Evolutionary conservation across 192 early-diverging fungal genomes (phyloP), one percentile per base, ranked within the genome.

Genomic region (Coemansia sp.): DNA sequence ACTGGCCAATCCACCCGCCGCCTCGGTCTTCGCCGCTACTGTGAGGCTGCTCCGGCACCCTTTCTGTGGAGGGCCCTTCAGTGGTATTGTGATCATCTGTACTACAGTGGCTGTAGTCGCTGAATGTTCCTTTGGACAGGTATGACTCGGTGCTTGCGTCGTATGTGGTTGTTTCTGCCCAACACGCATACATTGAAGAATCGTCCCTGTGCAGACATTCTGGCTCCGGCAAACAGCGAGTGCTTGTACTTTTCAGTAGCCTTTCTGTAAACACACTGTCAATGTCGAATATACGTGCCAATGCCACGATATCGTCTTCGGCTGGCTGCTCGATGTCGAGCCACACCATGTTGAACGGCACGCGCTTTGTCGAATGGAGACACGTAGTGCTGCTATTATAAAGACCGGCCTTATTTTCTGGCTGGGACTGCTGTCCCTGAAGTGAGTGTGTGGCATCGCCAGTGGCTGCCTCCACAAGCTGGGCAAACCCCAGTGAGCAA

Each of bases 221-320:
- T 4, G 74, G 62, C 13, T 63, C 59, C 0, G 61, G 60, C 48
- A 43, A 19, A 15, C 58, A 12, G 26, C 47, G 63, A 0, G n/a
- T 21, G 13, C 57, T 22, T 3, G 41, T 58, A 8, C 56, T 65
- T 5, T 19, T 41, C 5, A 65, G 51, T 48, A 81, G 54, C 15
- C 64, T 61, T 16, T 51, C 40, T 9, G 52, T 39, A 1, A 47
- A 54, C 6, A 49, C 37, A 22, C 56, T 41, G 41, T 66, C 71
- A 21, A 81, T 81, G 18, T 63, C 71, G 45, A 81, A 81, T 43
- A 81, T 72, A 13, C 52, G 41, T 11, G 70, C 65, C 18, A 81
- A 67, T 4, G 73, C 73, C 32, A 57, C n/a, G 15, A 81, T 65
- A 54, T 81, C 78, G 11, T 56, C 61, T 8, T 32, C 41, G 0